Conservation (phyloP, 2,329 filamentous ascomycete genomes). For the Penicillium sp. region DNA sequence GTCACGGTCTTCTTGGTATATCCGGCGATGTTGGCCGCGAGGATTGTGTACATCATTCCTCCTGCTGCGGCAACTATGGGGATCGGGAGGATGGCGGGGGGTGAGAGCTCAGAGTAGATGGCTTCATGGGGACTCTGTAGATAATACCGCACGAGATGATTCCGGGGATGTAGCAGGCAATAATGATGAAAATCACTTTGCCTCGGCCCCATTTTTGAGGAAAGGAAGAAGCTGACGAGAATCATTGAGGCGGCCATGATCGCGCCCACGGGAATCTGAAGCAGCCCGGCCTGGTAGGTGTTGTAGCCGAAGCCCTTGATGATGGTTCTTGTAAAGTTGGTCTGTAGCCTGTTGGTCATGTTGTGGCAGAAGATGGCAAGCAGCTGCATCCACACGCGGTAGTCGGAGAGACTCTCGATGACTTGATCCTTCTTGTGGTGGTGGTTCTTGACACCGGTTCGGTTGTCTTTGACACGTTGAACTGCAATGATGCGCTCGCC, state of each 20-base stretch:
- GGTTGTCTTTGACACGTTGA: constrained; percentile 8
- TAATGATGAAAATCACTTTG: not conserved
- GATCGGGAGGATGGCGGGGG: not conserved
- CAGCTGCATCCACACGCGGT: constrained; percentile 11
- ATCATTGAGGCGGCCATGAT: constrained; percentile 6
- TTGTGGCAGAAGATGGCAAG: constrained; percentile 12
- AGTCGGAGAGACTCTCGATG: constrained; percentile 3
- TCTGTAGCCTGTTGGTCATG: constrained; percentile 10
- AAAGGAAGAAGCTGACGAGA: constrained; percentile 5
- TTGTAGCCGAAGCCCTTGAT: constrained; percentile 15
- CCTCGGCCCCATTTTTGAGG: constrained; percentile 1
- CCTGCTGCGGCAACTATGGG: constrained; percentile 4
- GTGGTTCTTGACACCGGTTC: constrained; percentile 7
- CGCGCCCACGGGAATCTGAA: constrained; percentile 2
- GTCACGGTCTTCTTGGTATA: constrained; percentile 27
- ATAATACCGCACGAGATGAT: constrained; percentile 1
- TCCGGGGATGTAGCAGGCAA: constrained; percentile 4
- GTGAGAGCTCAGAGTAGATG: not conserved
- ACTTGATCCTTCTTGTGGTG: constrained; percentile 9
- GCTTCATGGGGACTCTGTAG: not conserved
- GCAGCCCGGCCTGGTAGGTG: constrained; percentile 7
- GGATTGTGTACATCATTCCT: constrained; percentile 14
- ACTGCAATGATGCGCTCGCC: too few species aligned
- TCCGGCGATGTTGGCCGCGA: constrained; percentile 23
- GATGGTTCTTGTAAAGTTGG: constrained; percentile 11